Evolutionary conservation across 441 rosid species (phyloP), one percentile per base, ranked within the genome.

Genomic region (Gossypium lobatum): DNA sequence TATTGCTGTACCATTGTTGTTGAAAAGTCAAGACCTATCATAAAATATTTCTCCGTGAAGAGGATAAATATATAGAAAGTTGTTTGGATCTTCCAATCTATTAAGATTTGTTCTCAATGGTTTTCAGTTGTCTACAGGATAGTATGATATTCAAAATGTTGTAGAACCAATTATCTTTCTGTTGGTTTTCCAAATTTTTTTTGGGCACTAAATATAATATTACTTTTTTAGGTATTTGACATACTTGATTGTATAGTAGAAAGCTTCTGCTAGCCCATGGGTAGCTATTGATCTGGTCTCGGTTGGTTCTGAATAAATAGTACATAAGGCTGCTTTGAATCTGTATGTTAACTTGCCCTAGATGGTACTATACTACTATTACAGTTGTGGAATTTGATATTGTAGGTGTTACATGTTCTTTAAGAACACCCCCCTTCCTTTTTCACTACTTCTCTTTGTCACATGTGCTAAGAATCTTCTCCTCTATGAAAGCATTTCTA

Each of bases 251-350:
- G 42, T 71, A 34, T 71, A 9, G n/a, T 7, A 55, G 21, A 25
- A 55, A 55, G 60, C 23, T 55, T 55, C 23, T 55, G 13, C 25
- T 17, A 18, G 37, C 25, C 11, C 20, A 3, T 17, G 23, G 65
- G 21, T 59, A 8, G 74, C 54, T 58, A 17, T 59, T 59, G 45
- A n/a, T 71, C 42, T 59, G 66, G 26, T 55, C 60, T 18, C 25
- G 1, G 20, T 55, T 71, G 20, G 65, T 71, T 72, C 53, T 58
- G 16, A 46, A 25, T 50, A 46, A 66, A 20, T 67, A 14, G n/a
- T 20, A 42, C 23, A 48, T 9, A n/a, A 53, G 55, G 21, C 16
- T 42, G 57, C 55, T 58, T 58, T 54, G 63, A 34, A 69, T 9
- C 42, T 70, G 48, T 53, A 5, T 53, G 17, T 28, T 66, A 14